Percentiles rank a stretch among this genome's conserved stretches.
Evolutionary conservation across 108 stramenopile species (phyloP).

Genomic region (Skeletonema tropicum): DNA sequence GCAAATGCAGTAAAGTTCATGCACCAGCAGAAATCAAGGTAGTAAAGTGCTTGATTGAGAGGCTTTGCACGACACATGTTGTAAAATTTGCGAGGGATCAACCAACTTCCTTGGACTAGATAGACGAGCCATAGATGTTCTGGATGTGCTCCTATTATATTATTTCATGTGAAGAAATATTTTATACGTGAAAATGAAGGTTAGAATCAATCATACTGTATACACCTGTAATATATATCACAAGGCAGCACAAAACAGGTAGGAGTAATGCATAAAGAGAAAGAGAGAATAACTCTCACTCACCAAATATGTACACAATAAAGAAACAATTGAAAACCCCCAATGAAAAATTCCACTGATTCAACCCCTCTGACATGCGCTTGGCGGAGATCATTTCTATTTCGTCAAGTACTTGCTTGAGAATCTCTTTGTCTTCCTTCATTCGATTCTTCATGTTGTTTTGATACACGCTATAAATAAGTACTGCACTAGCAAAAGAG

Average conservation of each 20-base stretch:
- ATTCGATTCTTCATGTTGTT: too few relatives aligned
- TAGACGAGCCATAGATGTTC: conserved; percentile 60
- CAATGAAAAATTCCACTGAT: conserved; percentile 54
- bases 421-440: too few relatives aligned
- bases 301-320: conserved; percentile 40
- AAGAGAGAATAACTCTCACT: not conserved
- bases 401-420: too few relatives aligned
- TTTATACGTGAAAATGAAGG: not conserved
- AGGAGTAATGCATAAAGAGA: too few relatives aligned
- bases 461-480: too few relatives aligned
- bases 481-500: too few relatives aligned
- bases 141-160: conserved; percentile 48
- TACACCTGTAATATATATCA: too few relatives aligned
- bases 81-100: conserved; percentile 43
- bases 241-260: not conserved
- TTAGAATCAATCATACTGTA: not conserved
- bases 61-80: too few relatives aligned
- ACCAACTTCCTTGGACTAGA: conserved; percentile 39
- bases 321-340: conserved; percentile 56
- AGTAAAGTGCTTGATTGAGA: conserved; percentile 54
- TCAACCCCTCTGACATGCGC: conserved; percentile 46
- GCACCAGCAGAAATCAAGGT: conserved; percentile 65
- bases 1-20: conserved; percentile 48
- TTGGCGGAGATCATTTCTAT: too few relatives aligned
- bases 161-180: not conserved